Evolutionary conservation across 208 protist species (phyloP), one percentile per base, ranked within the genome.

Genomic region (Leishmania amazonensis): DNA sequence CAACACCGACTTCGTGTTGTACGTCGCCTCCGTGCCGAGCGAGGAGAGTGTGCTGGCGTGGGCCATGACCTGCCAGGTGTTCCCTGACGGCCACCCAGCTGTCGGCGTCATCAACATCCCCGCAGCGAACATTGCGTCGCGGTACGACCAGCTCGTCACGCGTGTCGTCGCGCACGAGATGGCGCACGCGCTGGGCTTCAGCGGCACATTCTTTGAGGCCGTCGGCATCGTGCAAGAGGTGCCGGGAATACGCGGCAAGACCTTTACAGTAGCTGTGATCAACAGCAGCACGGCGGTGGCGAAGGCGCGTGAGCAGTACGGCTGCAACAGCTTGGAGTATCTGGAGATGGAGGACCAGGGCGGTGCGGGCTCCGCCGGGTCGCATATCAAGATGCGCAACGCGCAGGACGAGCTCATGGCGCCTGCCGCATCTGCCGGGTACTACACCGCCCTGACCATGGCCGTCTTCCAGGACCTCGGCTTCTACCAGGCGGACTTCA

Each of bases 331-430:
- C 11, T 24, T 95, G 53, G 35, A 38, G 13, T 89, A 90, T 31
- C 88, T 95, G 80, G 93, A 96, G 88, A 38, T 98, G 58, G 95
- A 98, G 85, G 88, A 97, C 79, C 28, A 58, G 49, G 71, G 71
- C 21, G 47, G 47, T 17, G 11, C 7, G 0, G 89, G 85, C 53
- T 89, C 91, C 4, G 84, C 68, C 0, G 58, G 72, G 51, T 75
- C 71, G 31, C 96, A 99, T 87, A 97, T 94, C 93, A 93, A 97
- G 87, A 84, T 88, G 51, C 87, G 91, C 72, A 91, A 58, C 71
- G 86, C 91, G 11, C 88, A 87, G 60, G 90, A 98, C 60, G 96
- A 98, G 75, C 76, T 96, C 38, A 98, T 98, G 95, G 77, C 88
- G 35, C 88, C 83, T 15, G 76, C 82, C 19, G 38, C 21, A 31